phyloP scores from a whole-genome alignment of 2,329 filamentous ascomycete species.

The Ramularia endophylla region DNA sequence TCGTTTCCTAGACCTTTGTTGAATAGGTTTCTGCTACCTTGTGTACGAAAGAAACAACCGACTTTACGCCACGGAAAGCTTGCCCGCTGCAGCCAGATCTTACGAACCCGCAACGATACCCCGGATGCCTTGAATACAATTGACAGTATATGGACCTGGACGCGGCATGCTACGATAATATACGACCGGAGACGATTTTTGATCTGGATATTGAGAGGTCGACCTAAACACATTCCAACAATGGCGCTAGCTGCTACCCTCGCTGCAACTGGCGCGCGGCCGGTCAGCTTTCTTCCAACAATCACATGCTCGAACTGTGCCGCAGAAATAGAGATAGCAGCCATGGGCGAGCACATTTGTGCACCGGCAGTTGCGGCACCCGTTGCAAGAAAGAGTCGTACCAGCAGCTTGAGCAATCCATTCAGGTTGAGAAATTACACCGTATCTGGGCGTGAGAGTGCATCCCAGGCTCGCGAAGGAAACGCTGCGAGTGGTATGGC shows the following conservation, averaged over 20 bases:
- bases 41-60: too few species aligned
- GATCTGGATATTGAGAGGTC: too few species aligned
- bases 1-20: background rate
- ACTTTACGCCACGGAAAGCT: too few species aligned
- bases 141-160: too few species aligned
- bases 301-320: conserved; percentile 85
- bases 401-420: conserved; percentile 21
- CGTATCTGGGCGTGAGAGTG: conserved; percentile 20
- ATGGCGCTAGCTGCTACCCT: conserved; percentile 28
- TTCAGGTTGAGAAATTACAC: conserved; percentile 21
- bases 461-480: conserved; percentile 61
- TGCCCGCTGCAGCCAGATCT: too few species aligned
- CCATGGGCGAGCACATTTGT: conserved; percentile 81
- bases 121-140: too few species aligned
- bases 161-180: too few species aligned
- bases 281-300: conserved; percentile 67
- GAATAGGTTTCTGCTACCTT: too few species aligned
- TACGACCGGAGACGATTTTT: too few species aligned
- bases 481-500: conserved; percentile 37
- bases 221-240: background rate
- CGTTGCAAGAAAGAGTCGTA: conserved; percentile 12
- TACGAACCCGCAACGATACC: too few species aligned
- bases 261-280: conserved; percentile 39
- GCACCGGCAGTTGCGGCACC: conserved; percentile 14
- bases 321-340: conserved; percentile 69